Conservation (phyloP, 2,329 filamentous ascomycete genomes). For the Echinosphaeria canescens region DNA sequence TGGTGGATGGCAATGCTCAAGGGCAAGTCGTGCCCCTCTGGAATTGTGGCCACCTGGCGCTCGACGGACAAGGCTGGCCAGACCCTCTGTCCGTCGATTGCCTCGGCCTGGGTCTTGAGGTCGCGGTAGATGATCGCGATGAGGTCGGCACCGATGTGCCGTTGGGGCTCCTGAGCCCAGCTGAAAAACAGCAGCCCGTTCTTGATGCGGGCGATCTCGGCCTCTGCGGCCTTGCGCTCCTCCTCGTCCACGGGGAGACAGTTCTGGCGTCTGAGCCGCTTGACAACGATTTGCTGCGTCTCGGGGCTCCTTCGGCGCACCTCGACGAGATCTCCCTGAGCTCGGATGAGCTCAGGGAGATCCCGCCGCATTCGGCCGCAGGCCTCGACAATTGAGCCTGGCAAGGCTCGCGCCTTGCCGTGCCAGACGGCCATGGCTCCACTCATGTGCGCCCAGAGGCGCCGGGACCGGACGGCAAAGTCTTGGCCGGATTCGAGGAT, state of each 20-base stretch:
- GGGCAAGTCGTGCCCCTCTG: constrained; percentile 4
- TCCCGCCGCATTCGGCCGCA: too few relatives aligned
- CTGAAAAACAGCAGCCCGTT: neutral
- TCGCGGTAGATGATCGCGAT: neutral
- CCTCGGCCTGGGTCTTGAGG: neutral
- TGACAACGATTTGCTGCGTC: constrained; percentile 5
- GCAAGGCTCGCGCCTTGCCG: too few relatives aligned
- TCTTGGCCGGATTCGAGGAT: too few relatives aligned
- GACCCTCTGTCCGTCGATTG: neutral
- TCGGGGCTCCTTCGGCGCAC: too few relatives aligned
- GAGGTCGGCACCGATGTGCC: neutral
- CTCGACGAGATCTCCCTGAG: too few relatives aligned
- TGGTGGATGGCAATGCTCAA: constrained; percentile 9
- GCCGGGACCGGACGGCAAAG: too few relatives aligned
- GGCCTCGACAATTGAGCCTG: too few relatives aligned
- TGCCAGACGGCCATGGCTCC: too few relatives aligned
- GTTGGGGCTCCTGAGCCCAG: neutral
- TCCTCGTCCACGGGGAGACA: constrained; percentile 1
- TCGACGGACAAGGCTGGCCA: too few relatives aligned
- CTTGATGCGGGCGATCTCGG: neutral
- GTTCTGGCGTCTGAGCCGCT: constrained; percentile 7
- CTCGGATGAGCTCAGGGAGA: too few relatives aligned
- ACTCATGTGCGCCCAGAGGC: too few relatives aligned
- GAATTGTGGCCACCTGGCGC: constrained; percentile 6
- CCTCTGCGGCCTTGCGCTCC: constrained; percentile 4